Evolutionary conservation across 257 asterid species (phyloP), one percentile per base, ranked within the genome.

Genomic region (Forsythia suspensa): DNA sequence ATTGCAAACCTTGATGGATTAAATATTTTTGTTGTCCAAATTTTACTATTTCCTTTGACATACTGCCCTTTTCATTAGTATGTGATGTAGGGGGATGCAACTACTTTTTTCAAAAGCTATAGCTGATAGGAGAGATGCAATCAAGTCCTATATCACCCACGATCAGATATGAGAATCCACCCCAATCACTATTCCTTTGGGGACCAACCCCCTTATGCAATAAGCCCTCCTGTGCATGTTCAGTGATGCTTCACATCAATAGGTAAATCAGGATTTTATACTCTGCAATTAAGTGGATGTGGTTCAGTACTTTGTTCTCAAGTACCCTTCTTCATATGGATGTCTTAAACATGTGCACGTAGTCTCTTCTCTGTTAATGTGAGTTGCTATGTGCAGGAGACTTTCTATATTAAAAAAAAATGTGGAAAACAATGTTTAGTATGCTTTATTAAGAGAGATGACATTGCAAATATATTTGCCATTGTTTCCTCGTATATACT

Each of bases 211-310:
- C 34, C 34, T 29, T 29, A 29, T 24, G 34, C 34, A 29, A 29
- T 29, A 29, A 29, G 34, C 34, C 34, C 34, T 29, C 34, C 34
- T 29, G 34, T 1, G 34, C 34, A 29, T 29, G 34, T 29, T 29
- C 34, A 29, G 34, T 29, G 34, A 29, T 29, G 34, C 34, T 29
- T 1, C 34, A 1, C 34, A 29, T 29, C 34, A 29, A 29, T 29
- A 29, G 34, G 34, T 38, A 70, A 70, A 1, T 55, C 48, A 42
- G 41, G 77, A 61, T 43, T 79, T 37, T 29, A 24, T 20, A 29
- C 61, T 44, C 11, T 66, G 80, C 46, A 13, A 76, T 43, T 65
- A 43, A 15, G 44, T 78, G 48, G 59, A 36, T 52, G 70, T 42
- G 72, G 20, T 55, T 78, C 66, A 57, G 71, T 38, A 77, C 59